These are phyloP conservation scores for Microascus cirrosus DNA, from an alignment of 2,329 filamentous ascomycete species.

Conservation along the genomic window DNA sequence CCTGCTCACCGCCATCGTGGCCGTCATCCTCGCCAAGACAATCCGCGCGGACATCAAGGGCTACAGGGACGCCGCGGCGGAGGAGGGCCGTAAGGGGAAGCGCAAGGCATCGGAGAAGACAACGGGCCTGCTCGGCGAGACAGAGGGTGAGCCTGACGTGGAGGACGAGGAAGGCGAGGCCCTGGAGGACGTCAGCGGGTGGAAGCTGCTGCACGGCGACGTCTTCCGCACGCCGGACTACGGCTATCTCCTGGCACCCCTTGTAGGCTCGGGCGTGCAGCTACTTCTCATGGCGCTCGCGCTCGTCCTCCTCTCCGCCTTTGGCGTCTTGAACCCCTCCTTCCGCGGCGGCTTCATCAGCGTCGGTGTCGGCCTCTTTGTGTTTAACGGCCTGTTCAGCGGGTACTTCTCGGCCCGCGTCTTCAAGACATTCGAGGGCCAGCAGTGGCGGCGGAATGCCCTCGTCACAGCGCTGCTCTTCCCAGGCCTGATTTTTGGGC, in stretches of 20 bases:
- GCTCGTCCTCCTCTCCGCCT: constrained; percentile 58
- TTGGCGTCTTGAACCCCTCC: constrained; percentile 73
- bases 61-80: constrained; percentile 52
- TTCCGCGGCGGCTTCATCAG: constrained; percentile 86
- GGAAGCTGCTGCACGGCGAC: constrained; percentile 83
- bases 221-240: constrained; percentile 67
- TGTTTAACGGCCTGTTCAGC: constrained; percentile 74
- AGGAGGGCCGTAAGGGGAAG: constrained; percentile 49
- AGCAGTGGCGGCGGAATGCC: constrained; percentile 65
- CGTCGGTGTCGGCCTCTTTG: constrained; percentile 70
- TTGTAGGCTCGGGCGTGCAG: constrained; percentile 80
- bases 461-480: constrained; percentile 67
- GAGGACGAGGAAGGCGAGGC: constrained; percentile 53
- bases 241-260: constrained; percentile 64
- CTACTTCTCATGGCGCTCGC: constrained; percentile 71
- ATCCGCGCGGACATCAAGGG: constrained; percentile 69
- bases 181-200: constrained; percentile 71
- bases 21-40: constrained; percentile 71
- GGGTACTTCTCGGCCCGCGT: constrained; percentile 79
- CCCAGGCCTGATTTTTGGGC: constrained; percentile 64
- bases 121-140: constrained; percentile 47
- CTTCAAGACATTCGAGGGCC: constrained; percentile 73
- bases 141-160: constrained; percentile 35
- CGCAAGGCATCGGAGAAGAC: constrained; percentile 36
- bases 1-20: constrained; percentile 65